Evolutionary conservation across 2,329 filamentous ascomycete species (phyloP), one percentile per base, ranked within the genome.

Genomic region (Fusarium bulbicola): DNA sequence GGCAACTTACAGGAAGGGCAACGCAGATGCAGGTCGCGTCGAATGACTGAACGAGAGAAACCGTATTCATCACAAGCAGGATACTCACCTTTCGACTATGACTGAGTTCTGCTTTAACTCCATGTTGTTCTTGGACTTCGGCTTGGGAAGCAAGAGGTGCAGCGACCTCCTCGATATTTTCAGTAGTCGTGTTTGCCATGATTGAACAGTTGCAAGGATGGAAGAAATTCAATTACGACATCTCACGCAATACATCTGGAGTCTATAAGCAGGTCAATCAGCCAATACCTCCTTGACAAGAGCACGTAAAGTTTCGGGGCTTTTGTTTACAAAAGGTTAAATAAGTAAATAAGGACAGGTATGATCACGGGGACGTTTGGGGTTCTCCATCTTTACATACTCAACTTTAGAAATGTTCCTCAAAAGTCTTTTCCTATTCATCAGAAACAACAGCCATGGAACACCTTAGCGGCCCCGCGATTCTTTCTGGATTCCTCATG

Each of bases 1-100:
- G 43, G 16, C 10, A 14, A 36, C 69, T 67, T 65, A 78, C 77
- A 18, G 77, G 77, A n/a, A 79, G 76, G n/a, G 66, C 70, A 20
- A 79, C 77, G 24, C 72, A 76, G 34, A 79, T 78, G 37, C 76
- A 79, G 5, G 77, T 79, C 12, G 76, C 72, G 42, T 79, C 76
- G 36, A 79, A 79, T 6, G 77, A 74, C 36, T 78, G 72, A 9
- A 70, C 59, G 28, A 78, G 63, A 8, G 70, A 63, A 42, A 79
- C 68, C 3, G 72, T 56, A 37, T 74, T 76, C 49, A 79, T 63
- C 18, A 78, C 58, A 15, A 74, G 1, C 18, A 77, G 54, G 15
- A 79, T 76, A 20, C 62, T 56, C 16, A 74, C 4, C 21, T 72
- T 78, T 20, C 67, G 47, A 24, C 46, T 59, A 16, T 45, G 49